Base-by-base conservation (phyloP, 768 basidiomycete genomes). In the Russula sp. region DNA sequence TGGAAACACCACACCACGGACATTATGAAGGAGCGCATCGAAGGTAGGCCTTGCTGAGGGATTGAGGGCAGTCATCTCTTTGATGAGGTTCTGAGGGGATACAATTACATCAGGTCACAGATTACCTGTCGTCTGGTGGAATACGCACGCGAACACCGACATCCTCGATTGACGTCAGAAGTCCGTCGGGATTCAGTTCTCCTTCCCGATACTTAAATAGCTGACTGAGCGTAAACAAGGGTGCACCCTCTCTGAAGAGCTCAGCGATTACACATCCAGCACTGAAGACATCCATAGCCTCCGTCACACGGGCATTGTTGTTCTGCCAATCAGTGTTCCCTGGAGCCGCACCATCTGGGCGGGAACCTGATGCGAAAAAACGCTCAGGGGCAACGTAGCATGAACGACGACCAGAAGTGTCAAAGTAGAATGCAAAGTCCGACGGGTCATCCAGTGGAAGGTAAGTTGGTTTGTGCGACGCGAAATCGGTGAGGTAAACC, bases 371-470 rank as follows among this genome's bases (percentile, higher is more conserved):
- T 2, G 89, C 85, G 75, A 90, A 98, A 78, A 98, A 99, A 11
- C 97, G 81, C 70, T 99, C 97, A 0, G 97, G 97, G 0, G 97
- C 97, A 63, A 99, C 79, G 71, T 98, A 98, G 74, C 97, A 99
- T 1, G 92, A 95, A 13, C 96, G 83, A 8, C 94, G 81, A 2
- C 93, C 92, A 14, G 92, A 94, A 5, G 93, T 94, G 75, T 99
- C 97, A 75, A 95, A 98, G 80, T 88, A 99, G 79, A 94, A 97
- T 5, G 94, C 95, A 75, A 98, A 99, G 76, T 96, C 94, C 9
- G 95, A 86, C 4, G 97, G 97, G 72, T 98, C 95, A 72, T 99
- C 94, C 50, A 98, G 82, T 0, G 97, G 97, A 13, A 99, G 84
- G 74, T 86, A 92, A 2, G 94, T 95, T 0, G 95, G 97, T 73